These are phyloP conservation scores for Paramecium primaurelia DNA, from an alignment of 73 alveolate species.

Conservation along the genomic window DNA sequence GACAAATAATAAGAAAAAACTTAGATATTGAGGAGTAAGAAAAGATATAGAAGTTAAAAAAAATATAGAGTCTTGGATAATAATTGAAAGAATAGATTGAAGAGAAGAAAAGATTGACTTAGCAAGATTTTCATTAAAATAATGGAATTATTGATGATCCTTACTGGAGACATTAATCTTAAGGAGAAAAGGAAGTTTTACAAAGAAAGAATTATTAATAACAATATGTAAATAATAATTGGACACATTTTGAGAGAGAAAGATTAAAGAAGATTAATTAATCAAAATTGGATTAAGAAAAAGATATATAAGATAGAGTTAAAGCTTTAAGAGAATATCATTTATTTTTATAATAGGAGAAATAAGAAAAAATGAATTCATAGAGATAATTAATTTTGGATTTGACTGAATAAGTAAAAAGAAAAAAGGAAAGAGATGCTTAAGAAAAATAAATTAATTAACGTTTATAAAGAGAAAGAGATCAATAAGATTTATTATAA, in stretches of 20 bases:
- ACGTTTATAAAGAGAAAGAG: background rate
- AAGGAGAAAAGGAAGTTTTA: background rate
- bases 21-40: background rate
- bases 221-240: background rate
- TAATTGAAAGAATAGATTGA: background rate
- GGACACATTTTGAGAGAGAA: background rate
- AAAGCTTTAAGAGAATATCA: background rate
- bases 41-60: background rate
- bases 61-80: background rate
- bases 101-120: background rate
- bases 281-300: background rate
- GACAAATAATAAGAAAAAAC: background rate
- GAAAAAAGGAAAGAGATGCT: background rate
- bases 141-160: background rate
- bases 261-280: background rate
- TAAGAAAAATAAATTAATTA: background rate
- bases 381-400: background rate
- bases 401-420: background rate
- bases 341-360: background rate
- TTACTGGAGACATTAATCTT: background rate
- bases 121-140: background rate
- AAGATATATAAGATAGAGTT: background rate
- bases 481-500: background rate
- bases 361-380: background rate
- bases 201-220: background rate